phyloP scores from a whole-genome alignment of 2,329 filamentous ascomycete genomes.

The Beauveria sp. region DNA sequence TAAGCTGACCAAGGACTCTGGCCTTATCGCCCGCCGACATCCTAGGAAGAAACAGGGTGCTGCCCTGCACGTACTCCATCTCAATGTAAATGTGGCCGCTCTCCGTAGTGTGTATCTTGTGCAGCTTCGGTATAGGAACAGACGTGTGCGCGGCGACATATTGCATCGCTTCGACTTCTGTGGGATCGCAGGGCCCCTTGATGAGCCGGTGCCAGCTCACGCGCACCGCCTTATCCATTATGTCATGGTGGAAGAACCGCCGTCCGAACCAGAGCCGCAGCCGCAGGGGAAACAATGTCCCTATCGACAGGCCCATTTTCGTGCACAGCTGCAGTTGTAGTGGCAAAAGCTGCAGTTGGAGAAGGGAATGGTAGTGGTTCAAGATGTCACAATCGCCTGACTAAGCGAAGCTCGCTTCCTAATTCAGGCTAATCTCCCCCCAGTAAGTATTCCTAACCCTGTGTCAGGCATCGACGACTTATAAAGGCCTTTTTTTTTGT shows the following conservation, averaged over 20 bases:
- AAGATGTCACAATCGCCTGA: too few species aligned
- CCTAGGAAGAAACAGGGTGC: conserved; percentile 16
- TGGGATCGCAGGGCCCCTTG: conserved; percentile 22
- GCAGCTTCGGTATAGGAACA: conserved; percentile 22
- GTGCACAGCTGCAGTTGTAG: not conserved
- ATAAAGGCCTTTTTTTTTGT: too few species aligned
- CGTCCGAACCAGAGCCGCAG: conserved; percentile 22
- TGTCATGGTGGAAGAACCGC: conserved; percentile 15
- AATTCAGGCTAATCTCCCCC: too few species aligned
- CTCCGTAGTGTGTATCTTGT: conserved; percentile 16
- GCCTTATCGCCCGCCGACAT: conserved; percentile 17
- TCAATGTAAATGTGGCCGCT: conserved; percentile 19
- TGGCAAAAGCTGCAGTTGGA: too few species aligned
- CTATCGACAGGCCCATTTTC: conserved; percentile 21
- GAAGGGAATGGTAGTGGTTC: too few species aligned
- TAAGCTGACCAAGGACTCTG: conserved; percentile 18
- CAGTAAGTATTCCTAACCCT: too few species aligned
- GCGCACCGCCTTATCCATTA: conserved; percentile 7
- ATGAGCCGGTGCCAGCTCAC: conserved; percentile 23
- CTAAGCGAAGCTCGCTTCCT: too few species aligned
- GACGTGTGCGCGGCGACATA: conserved; percentile 22
- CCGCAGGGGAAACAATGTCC: conserved; percentile 17
- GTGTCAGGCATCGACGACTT: too few species aligned
- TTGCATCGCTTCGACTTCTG: conserved; percentile 24
- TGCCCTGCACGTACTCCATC: conserved; percentile 20